phyloP scores from a whole-genome alignment of 352 stramenopile species.

The Pythium pectinolyticum region DNA sequence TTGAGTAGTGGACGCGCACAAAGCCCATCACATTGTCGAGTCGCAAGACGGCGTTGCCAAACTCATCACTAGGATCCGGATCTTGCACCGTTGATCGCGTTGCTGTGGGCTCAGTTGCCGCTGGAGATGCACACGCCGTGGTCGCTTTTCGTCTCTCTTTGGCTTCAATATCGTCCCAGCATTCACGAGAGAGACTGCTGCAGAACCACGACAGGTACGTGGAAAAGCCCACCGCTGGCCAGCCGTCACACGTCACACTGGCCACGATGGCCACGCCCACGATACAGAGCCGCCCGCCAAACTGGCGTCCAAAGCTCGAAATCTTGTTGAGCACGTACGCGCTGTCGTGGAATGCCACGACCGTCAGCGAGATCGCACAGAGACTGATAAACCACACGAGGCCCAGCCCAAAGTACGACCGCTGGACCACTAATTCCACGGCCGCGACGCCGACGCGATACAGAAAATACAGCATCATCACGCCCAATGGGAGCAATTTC shows the following conservation, averaged over 20 bases:
- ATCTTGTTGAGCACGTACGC: slow-evolving; percentile 43
- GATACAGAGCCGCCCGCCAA: slow-evolving; percentile 47
- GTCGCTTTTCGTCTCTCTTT: slow-evolving; percentile 19
- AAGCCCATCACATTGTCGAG: slow-evolving; percentile 29
- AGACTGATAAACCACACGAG: slow-evolving; percentile 52
- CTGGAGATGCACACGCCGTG: no score
- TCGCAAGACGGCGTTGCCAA: neutral
- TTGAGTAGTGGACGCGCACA: slow-evolving; percentile 39
- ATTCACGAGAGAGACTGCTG: slow-evolving; percentile 62
- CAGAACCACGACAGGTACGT: slow-evolving; percentile 66
- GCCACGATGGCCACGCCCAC: slow-evolving; percentile 45
- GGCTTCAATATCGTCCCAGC: slow-evolving; percentile 72
- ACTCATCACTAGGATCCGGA: neutral
- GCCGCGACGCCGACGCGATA: slow-evolving; percentile 51
- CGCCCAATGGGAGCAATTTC: slow-evolving; percentile 63
- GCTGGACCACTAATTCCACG: slow-evolving; percentile 41
- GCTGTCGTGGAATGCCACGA: slow-evolving; percentile 48
- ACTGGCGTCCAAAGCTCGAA: slow-evolving; percentile 25
- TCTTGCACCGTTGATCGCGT: neutral
- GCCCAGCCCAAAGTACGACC: slow-evolving; percentile 39
- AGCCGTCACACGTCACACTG: slow-evolving; percentile 42
- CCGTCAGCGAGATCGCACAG: slow-evolving; percentile 45
- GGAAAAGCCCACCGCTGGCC: slow-evolving; percentile 52
- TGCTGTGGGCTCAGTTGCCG: neutral
- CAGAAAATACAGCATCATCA: slow-evolving; percentile 66